Conservation (phyloP, 2,329 filamentous ascomycete species). For the Monosporascus sp. region DNA sequence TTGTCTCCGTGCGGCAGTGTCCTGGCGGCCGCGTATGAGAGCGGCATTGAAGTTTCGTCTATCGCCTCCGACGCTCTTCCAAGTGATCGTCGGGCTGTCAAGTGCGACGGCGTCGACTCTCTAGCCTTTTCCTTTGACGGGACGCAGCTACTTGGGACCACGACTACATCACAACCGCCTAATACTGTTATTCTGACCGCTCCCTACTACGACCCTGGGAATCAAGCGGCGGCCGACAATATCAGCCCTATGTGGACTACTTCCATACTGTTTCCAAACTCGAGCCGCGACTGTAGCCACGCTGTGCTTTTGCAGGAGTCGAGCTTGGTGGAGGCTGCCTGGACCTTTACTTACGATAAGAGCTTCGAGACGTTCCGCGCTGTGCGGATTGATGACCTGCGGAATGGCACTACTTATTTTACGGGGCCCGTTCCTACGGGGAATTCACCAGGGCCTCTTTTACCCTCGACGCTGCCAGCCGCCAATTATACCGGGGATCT, state of each 20-base stretch:
- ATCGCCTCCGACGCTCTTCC: conserved; percentile 57
- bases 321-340: conserved; percentile 59
- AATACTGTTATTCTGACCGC: conserved; percentile 73
- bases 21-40: conserved; percentile 77
- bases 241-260: conserved; percentile 78
- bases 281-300: conserved; percentile 73
- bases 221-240: conserved; percentile 59
- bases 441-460: conserved; percentile 49
- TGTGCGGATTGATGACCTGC: conserved; percentile 67
- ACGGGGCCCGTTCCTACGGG: conserved; percentile 59
- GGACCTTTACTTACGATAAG: conserved; percentile 74
- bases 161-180: conserved; percentile 56
- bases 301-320: conserved; percentile 63
- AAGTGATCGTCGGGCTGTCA: conserved; percentile 69
- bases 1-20: conserved; percentile 78
- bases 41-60: conserved; percentile 83
- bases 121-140: conserved; percentile 74
- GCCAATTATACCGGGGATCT: conserved; percentile 66
- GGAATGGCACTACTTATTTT: conserved; percentile 75
- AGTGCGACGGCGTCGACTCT: conserved; percentile 70
- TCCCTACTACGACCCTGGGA: conserved; percentile 71
- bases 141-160: conserved; percentile 73
- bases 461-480: conserved; percentile 65
- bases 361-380: conserved; percentile 74
- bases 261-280: conserved; percentile 78